phyloP scores from a whole-genome alignment of 2,329 filamentous ascomycete species.

The Capronia americana region DNA sequence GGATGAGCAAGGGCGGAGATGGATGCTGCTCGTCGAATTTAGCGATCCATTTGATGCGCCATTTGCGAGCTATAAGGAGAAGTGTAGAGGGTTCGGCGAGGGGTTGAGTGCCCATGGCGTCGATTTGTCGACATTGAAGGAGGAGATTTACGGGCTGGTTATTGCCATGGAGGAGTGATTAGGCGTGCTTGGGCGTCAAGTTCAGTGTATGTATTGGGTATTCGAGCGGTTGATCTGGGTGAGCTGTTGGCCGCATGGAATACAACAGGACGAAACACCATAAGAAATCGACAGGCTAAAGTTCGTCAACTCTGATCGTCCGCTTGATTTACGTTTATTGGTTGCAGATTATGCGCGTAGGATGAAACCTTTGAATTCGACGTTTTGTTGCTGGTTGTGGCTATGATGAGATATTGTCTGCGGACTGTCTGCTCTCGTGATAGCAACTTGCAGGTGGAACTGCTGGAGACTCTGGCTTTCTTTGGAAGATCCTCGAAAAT shows the following conservation, averaged over 20 bases:
- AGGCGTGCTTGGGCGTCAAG: background rate
- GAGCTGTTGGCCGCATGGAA: background rate
- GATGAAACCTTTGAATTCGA: background rate
- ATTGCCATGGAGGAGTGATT: conserved; percentile 18
- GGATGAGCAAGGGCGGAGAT: background rate
- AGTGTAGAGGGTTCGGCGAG: conserved; percentile 4
- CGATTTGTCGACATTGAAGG: conserved; percentile 5
- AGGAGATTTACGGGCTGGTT: conserved; percentile 16
- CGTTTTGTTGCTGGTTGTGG: background rate
- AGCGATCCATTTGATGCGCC: conserved; percentile 18
- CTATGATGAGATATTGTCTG: background rate
- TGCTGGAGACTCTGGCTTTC: background rate
- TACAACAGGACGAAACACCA: background rate
- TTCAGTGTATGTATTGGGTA: no score
- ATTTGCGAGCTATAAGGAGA: conserved; percentile 14
- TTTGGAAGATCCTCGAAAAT: background rate
- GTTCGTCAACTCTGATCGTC: background rate
- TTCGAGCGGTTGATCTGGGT: background rate
- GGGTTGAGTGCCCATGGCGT: conserved; percentile 9
- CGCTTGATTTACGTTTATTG: background rate
- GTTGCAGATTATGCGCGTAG: background rate
- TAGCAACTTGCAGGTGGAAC: background rate
- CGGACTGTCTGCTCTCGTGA: background rate
- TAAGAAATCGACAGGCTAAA: background rate
- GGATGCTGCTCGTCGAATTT: conserved; percentile 29